Percentiles rank a stretch among this genome's conserved stretches.
Conservation (phyloP, 768 basidiomycete species). For the Podaxis rugospora region DNA sequence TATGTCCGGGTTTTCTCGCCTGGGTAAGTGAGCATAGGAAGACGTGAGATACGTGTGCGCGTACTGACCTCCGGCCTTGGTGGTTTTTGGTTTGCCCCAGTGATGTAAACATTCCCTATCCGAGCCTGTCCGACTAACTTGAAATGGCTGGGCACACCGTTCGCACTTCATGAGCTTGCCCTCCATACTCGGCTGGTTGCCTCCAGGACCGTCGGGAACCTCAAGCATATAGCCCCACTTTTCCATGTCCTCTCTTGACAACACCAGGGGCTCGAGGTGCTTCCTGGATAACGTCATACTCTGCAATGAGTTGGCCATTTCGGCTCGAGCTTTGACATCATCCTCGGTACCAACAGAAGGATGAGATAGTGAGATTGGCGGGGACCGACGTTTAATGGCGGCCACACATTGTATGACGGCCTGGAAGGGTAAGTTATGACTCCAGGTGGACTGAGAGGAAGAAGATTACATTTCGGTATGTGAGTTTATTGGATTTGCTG, state of each 20-base stretch:
- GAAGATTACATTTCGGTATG: constrained; percentile 73
- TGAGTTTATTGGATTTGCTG: constrained; percentile 64
- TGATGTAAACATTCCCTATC: constrained; percentile 72
- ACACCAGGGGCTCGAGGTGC: constrained; percentile 53
- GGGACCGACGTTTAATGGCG: constrained; percentile 42
- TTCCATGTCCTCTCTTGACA: constrained; percentile 52
- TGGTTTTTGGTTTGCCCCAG: constrained; percentile 70
- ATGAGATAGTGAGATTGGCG: constrained; percentile 57
- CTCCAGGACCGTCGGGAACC: constrained; percentile 65
- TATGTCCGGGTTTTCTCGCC: constrained; percentile 68
- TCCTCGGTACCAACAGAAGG: constrained; percentile 76
- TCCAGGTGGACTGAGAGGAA: neutral
- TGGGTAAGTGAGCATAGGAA: constrained; percentile 22
- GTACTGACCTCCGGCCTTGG: constrained; percentile 58
- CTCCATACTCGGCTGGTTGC: constrained; percentile 54
- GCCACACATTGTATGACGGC: constrained; percentile 49
- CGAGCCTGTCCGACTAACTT: constrained; percentile 56
- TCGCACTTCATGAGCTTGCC: constrained; percentile 70
- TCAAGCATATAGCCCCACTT: constrained; percentile 70
- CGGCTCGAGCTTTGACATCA: constrained; percentile 52
- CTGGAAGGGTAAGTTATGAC: constrained; percentile 23
- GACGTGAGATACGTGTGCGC: neutral
- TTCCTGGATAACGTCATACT: constrained; percentile 2
- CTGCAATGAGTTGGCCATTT: constrained; percentile 23
- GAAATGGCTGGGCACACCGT: constrained; percentile 67